Evolutionary conservation across 805 yeast genomes (phyloP).

Genomic region (Teunomyces panamensis): DNA sequence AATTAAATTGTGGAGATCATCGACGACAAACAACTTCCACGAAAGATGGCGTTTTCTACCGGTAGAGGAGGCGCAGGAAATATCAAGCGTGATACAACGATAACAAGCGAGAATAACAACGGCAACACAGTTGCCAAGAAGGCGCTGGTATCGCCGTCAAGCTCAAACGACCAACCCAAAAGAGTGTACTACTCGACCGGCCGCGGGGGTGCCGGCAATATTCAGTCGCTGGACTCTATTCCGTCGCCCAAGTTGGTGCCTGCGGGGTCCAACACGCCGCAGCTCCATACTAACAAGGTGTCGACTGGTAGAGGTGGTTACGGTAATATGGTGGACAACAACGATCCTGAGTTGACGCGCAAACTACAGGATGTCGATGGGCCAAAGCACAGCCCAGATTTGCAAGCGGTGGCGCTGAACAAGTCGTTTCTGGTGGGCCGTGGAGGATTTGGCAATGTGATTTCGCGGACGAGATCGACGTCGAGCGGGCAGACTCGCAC

Average conservation of each 20-base stretch:
- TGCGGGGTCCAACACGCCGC: conserved; percentile 62
- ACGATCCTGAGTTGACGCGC: conserved; percentile 56
- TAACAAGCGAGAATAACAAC: conserved; percentile 18
- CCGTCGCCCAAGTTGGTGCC: conserved; percentile 57
- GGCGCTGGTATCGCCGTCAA: conserved; percentile 7
- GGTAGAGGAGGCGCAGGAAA: conserved; percentile 43
- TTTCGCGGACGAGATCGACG: conserved; percentile 30
- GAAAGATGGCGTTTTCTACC: conserved; percentile 27
- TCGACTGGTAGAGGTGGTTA: conserved; percentile 80
- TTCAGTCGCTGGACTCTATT: conserved; percentile 35
- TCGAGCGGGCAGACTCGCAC: conserved; percentile 16
- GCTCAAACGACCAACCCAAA: conserved; percentile 13
- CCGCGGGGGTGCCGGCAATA: conserved; percentile 78
- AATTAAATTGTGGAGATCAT: conserved; percentile 1
- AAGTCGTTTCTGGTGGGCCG: conserved; percentile 54
- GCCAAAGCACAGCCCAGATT: conserved; percentile 19
- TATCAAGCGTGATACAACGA: conserved; percentile 17
- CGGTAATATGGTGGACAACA: conserved; percentile 69
- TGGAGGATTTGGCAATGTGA: conserved; percentile 65
- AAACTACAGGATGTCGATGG: conserved; percentile 65
- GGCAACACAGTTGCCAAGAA: background rate
- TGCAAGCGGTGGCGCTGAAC: conserved; percentile 44
- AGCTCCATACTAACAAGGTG: conserved; percentile 50
- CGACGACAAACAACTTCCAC: background rate
- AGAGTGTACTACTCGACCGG: conserved; percentile 59